Percentiles rank a stretch among this genome's conserved stretches.
Conservation (phyloP, 2,329 filamentous ascomycete genomes). For the Pseudocercospora vitis region DNA sequence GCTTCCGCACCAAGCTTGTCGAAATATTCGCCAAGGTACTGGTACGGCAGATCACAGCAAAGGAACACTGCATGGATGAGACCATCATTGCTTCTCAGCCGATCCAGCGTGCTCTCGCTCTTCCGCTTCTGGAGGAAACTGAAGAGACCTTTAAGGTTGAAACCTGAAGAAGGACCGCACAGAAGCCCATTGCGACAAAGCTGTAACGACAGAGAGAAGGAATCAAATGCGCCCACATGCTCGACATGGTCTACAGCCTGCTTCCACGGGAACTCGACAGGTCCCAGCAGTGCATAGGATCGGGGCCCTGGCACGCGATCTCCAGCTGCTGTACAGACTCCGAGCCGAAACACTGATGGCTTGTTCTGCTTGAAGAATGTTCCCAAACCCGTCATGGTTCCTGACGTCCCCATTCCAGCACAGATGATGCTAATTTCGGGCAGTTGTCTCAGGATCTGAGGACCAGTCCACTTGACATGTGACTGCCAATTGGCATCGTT, state of each 20-base stretch:
- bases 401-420: conserved; percentile 87
- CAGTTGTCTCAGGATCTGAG: conserved; percentile 78
- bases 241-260: conserved; percentile 57
- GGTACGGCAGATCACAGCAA: conserved; percentile 64
- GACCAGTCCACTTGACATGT: conserved; percentile 76
- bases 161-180: conserved; percentile 62
- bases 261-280: conserved; percentile 60
- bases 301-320: conserved; percentile 61
- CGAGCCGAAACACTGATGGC: conserved; percentile 36
- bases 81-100: conserved; percentile 49
- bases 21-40: conserved; percentile 61
- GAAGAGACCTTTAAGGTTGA: conserved; percentile 56
- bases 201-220: conserved; percentile 55
- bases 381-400: conserved; percentile 80
- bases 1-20: conserved; percentile 51
- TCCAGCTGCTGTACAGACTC: conserved; percentile 58
- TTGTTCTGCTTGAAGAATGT: conserved; percentile 53
- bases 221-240: conserved; percentile 56
- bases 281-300: conserved; percentile 51
- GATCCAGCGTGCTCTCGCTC: conserved; percentile 44
- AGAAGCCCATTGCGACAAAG: conserved; percentile 59
- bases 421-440: conserved; percentile 79
- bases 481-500: conserved; percentile 80
- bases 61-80: conserved; percentile 58
- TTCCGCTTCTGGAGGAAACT: conserved; percentile 54